Conservation (phyloP, 2,329 filamentous ascomycete genomes). For the Aspergillus aculeatinus region DNA sequence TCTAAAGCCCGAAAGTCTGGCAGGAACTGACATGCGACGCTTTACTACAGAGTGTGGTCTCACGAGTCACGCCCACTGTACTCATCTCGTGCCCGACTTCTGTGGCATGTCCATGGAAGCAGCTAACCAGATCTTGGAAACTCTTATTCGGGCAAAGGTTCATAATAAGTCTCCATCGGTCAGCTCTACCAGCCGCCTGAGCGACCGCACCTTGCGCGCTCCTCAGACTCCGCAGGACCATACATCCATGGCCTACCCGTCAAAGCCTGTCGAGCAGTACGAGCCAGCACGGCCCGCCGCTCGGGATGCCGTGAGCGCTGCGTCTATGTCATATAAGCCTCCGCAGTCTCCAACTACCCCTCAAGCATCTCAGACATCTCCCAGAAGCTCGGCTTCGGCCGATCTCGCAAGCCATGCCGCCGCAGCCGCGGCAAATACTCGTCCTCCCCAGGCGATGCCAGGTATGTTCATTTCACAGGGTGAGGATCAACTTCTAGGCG, state of each 20-base stretch:
- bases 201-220: constrained; percentile 62
- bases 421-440: constrained; percentile 49
- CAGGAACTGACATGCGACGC: neutral
- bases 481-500: neutral
- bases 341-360: constrained; percentile 47
- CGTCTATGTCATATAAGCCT: constrained; percentile 43
- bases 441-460: constrained; percentile 44
- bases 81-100: constrained; percentile 95
- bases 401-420: constrained; percentile 49
- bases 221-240: constrained; percentile 45
- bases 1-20: neutral
- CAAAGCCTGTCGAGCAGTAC: constrained; percentile 40
- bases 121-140: constrained; percentile 88
- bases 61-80: constrained; percentile 86
- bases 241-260: constrained; percentile 35
- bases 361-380: constrained; percentile 47
- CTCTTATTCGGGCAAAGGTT: constrained; percentile 77
- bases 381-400: constrained; percentile 52
- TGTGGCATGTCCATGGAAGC: constrained; percentile 99
- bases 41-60: constrained; percentile 72
- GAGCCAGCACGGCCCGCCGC: constrained; percentile 39
- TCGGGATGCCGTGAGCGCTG: constrained; percentile 44
- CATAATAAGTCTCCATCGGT: constrained; percentile 59
- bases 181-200: constrained; percentile 52
- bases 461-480: constrained; percentile 28